Conservation (phyloP, 1,284 basidiomycete genomes). For the Bondarzewia mesenterica region DNA sequence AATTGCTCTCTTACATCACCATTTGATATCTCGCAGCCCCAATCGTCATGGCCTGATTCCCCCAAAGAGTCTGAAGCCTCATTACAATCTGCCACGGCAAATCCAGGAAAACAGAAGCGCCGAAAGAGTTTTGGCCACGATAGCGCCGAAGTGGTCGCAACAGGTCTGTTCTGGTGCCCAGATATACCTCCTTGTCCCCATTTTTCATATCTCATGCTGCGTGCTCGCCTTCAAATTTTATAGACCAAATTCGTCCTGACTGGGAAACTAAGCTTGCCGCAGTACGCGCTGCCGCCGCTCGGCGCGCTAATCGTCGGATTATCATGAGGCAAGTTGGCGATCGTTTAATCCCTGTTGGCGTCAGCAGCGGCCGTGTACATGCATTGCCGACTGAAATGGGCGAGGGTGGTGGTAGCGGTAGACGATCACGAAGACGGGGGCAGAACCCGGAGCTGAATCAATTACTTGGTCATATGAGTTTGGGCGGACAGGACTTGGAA, state of each 20-base stretch:
- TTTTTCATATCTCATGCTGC: too few species aligned
- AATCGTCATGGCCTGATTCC: slow-evolving; percentile 42
- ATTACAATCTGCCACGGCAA: slow-evolving; percentile 23
- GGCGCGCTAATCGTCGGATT: slow-evolving; percentile 90
- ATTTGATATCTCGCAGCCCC: slow-evolving; percentile 21
- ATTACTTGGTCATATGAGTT: slow-evolving; percentile 56
- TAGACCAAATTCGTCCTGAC: slow-evolving; percentile 90
- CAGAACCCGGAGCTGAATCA: slow-evolving; percentile 49
- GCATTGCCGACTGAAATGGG: slow-evolving; percentile 44
- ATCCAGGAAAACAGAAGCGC: slow-evolving; percentile 57
- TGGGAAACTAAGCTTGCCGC: slow-evolving; percentile 92
- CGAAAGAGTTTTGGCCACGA: slow-evolving; percentile 73
- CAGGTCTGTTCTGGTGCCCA: slow-evolving; percentile 67
- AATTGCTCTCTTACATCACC: slow-evolving; percentile 4
- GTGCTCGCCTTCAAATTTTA: slow-evolving; percentile 6
- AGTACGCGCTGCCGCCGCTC: slow-evolving; percentile 79
- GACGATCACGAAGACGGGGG: slow-evolving; percentile 51
- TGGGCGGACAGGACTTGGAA: slow-evolving; percentile 79
- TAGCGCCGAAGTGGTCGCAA: slow-evolving; percentile 84
- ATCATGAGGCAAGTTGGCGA: slow-evolving; percentile 99
- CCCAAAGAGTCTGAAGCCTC: too few species aligned
- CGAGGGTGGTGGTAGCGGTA: slow-evolving; percentile 34
- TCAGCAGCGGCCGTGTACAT: slow-evolving; percentile 77
- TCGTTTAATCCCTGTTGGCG: slow-evolving; percentile 91
- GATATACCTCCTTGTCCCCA: slow-evolving; percentile 7